Evolutionary conservation across 768 basidiomycete species (phyloP), one percentile per base, ranked within the genome.

Genomic region (Collybiopsis confluens): DNA sequence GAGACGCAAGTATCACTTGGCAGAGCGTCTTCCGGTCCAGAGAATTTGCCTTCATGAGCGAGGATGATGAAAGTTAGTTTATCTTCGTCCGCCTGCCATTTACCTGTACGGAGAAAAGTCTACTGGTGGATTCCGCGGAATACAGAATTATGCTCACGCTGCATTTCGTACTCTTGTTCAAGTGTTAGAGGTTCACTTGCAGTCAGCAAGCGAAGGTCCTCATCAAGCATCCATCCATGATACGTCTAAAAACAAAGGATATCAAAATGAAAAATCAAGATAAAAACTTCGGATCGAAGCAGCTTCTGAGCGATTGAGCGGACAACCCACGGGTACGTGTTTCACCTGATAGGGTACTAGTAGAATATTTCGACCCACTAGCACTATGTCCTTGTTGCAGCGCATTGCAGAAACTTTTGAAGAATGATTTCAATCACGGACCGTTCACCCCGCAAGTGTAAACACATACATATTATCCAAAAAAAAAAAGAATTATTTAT

Each of bases 1-100:
- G 47, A 36, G 2, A 80, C 56, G 7, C 55, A 74, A 62, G 64
- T 68, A 61, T 73, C 68, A 61, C 55, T 58, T 54, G 73, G 65
- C 28, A 24, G 45, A 54, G 41, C 54, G 61, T 28, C 33, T 63
- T 28, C 15, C 53, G 48, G 33, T 45, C 52, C 48, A 23, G 23
- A 48, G 15, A 40, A 44, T 28, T 58, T 23, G 33, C 64, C 55
- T 5, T 69, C 61, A 30, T 79, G 75, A 8, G 80, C 79, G 42
- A 94, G 82, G 45, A 98, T 72, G 69, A 98, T 96, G 66, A 96
- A 96, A 0, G 94, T 96, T 13, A 96, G 70, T 66, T 96, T 97
- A 67, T 97, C 93, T 40, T 85, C 79, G 63, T 98, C 94, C 2
- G 77, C 62, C 61, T 85, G 86, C 94, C 95, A 97, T 67, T 86